These are phyloP conservation scores for Tilletia setariae DNA, from an alignment of 1,284 basidiomycete species.

Conservation along the genomic window DNA sequence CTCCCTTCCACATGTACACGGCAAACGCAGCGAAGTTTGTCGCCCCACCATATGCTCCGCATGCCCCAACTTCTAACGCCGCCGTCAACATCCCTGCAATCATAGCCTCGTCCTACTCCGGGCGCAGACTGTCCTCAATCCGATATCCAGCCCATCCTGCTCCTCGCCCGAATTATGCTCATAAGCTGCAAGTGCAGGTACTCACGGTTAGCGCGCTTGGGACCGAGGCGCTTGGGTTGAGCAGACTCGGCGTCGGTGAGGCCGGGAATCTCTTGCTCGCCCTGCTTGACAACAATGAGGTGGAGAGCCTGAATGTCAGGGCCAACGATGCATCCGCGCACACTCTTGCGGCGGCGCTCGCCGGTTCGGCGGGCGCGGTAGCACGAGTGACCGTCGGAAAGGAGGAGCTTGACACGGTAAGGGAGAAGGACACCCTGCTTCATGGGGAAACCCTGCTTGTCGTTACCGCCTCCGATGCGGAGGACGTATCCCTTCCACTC, in stretches of 20 bases:
- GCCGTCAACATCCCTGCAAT: not conserved
- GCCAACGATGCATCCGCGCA: constrained; percentile 92
- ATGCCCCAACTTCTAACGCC: not conserved
- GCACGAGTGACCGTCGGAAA: constrained; percentile 94
- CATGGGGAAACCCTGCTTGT: constrained; percentile 84
- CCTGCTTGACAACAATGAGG: constrained; percentile 94
- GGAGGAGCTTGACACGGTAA: constrained; percentile 88
- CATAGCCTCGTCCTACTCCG: not conserved
- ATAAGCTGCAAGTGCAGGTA: not conserved
- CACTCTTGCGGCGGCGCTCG: constrained; percentile 97
- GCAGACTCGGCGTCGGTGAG: constrained; percentile 76
- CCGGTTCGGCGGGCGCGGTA: constrained; percentile 88
- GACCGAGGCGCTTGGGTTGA: constrained; percentile 91
- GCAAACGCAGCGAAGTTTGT: too few relatives aligned
- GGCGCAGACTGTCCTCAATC: not conserved
- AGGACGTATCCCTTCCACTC: constrained; percentile 97
- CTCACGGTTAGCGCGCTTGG: constrained; percentile 62
- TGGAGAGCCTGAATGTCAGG: constrained; percentile 94
- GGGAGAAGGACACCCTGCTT: constrained; percentile 98
- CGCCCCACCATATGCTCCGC: too few relatives aligned
- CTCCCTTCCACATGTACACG: too few relatives aligned
- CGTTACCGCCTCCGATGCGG: constrained; percentile 94
- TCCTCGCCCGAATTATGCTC: not conserved
- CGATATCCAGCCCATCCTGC: not conserved
- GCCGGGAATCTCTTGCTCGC: constrained; percentile 84